Percentiles rank a stretch among this genome's conserved stretches.
phyloP scores from a whole-genome alignment of 225 moss, liverwort and hornwort genomes.

The Physcomitrellopsis africana region DNA sequence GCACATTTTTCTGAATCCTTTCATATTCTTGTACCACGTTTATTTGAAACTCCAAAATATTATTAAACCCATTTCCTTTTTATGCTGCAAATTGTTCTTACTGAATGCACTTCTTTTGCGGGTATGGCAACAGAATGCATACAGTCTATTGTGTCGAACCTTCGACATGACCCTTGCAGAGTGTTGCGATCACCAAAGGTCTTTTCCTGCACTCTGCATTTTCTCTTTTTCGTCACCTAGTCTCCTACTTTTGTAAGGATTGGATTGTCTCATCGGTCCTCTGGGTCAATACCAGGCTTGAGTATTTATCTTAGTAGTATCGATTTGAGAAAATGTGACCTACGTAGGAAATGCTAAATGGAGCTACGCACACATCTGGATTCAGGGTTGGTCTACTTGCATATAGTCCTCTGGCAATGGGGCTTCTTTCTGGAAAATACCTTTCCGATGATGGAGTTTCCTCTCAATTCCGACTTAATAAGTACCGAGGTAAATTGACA shows the following conservation, averaged over 20 bases:
- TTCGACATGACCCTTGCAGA: constrained; percentile 87
- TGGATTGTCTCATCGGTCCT: background rate
- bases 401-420: constrained; percentile 90
- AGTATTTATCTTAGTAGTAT: background rate
- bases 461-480: constrained; percentile 67
- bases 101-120: constrained; percentile 14
- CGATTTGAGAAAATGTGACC: constrained; percentile 16
- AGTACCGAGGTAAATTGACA: constrained; percentile 66
- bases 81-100: constrained; percentile 17
- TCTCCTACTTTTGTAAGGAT: constrained; percentile 20
- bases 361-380: constrained; percentile 17
- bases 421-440: constrained; percentile 81
- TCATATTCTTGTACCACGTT: background rate
- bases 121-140: constrained; percentile 74
- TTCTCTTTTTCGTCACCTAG: constrained; percentile 3
- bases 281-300: background rate
- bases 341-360: background rate
- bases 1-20: background rate
- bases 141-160: constrained; percentile 83
- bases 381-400: constrained; percentile 78
- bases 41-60: constrained; percentile 15
- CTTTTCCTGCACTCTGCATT: constrained; percentile 11
- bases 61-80: background rate
- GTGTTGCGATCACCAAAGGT: constrained; percentile 83
- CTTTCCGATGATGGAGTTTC: constrained; percentile 54